phyloP scores from a whole-genome alignment of 2,329 filamentous ascomycete genomes.

The Coccinonectria pachysandricola region DNA sequence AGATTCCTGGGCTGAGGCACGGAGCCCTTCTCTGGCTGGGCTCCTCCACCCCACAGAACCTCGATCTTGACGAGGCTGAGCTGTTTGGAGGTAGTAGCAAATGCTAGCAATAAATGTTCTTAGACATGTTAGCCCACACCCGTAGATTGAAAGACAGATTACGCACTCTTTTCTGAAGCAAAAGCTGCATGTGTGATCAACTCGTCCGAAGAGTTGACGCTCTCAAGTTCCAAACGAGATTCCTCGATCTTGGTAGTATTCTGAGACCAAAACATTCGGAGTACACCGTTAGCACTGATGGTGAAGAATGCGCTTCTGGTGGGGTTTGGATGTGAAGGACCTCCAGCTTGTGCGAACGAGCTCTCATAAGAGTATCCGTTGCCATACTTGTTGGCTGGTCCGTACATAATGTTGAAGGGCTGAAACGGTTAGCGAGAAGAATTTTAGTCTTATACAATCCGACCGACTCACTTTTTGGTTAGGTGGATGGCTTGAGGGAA shows the following conservation, averaged over 20 bases:
- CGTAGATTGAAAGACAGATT: neutral
- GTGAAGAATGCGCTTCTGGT: conserved; percentile 66
- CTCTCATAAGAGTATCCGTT: conserved; percentile 60
- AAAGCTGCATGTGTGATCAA: conserved; percentile 72
- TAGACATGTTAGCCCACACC: conserved; percentile 16
- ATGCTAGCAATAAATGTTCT: conserved; percentile 50
- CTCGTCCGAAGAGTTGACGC: conserved; percentile 60
- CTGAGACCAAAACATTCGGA: conserved; percentile 71
- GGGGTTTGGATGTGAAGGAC: conserved; percentile 62
- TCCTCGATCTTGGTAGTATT: conserved; percentile 64
- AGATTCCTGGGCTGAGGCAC: conserved; percentile 35
- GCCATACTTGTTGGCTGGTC: conserved; percentile 53
- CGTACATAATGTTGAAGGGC: conserved; percentile 38
- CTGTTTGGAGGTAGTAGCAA: conserved; percentile 60
- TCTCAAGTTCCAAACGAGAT: conserved; percentile 62
- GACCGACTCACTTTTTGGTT: conserved; percentile 25
- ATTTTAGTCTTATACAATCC: neutral
- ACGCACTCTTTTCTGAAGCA: conserved; percentile 61
- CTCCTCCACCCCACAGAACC: conserved; percentile 56
- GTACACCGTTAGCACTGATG: conserved; percentile 61
- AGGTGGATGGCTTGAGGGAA: conserved; percentile 27
- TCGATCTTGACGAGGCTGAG: conserved; percentile 64
- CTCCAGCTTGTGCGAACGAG: conserved; percentile 53
- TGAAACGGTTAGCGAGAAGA: conserved; percentile 5
- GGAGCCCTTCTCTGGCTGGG: conserved; percentile 43